A percentile compares a stretch with the other conserved stretches of the same genome.
phyloP scores from a whole-genome alignment of 139 green algal species.

The Closterium sp. region DNA sequence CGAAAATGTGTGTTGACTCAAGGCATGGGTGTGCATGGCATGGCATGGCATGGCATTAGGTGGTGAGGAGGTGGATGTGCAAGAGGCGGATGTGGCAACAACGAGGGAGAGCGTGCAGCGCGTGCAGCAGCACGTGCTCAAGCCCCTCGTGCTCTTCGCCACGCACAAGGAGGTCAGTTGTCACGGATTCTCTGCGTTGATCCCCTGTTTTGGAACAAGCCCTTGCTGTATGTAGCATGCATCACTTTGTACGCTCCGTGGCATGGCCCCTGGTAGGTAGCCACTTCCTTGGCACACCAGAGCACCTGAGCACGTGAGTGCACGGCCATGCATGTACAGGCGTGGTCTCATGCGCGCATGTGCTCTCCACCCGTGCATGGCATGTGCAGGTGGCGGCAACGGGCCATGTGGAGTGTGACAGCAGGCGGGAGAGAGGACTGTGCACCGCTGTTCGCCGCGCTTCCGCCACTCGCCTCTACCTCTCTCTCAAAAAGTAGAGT shows the following conservation, averaged over 20 bases:
- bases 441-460: not conserved
- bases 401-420: not conserved
- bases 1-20: not conserved
- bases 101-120: not conserved
- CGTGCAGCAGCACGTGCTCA: not conserved
- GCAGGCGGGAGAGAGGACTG: not conserved
- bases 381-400: not conserved
- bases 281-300: too few species aligned
- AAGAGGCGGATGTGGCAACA: not conserved
- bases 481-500: not conserved
- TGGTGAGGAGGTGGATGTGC: not conserved
- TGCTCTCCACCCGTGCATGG: not conserved
- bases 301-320: too few species aligned
- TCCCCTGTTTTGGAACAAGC: not conserved
- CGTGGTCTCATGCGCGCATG: too few species aligned
- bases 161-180: not conserved
- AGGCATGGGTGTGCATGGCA: not conserved
- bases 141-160: not conserved
- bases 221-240: not conserved
- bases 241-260: not conserved
- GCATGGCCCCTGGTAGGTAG: too few species aligned
- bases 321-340: too few species aligned
- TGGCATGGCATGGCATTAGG: not conserved
- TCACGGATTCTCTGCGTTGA: not conserved
- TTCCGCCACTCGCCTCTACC: not conserved